phyloP scores from a whole-genome alignment of 2,329 filamentous ascomycete species.

The Phyllosticta paracitricarpa region DNA sequence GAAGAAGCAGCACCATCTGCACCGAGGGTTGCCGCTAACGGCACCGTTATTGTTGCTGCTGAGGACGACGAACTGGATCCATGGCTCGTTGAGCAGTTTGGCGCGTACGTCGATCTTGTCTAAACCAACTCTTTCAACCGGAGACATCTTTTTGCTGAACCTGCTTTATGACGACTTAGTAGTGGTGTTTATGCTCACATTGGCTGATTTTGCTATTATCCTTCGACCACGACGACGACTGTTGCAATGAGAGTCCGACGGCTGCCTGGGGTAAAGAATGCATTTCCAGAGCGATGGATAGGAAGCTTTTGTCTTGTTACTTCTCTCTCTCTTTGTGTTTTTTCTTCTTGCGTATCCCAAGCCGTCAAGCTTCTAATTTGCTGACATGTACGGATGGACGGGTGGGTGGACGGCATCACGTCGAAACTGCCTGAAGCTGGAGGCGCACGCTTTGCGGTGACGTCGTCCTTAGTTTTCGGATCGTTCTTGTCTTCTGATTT shows the following conservation, averaged over 20 bases:
- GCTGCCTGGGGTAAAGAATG: background rate
- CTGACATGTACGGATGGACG: background rate
- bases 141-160: background rate
- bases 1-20: background rate
- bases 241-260: background rate
- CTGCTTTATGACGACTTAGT: background rate
- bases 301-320: background rate
- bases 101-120: conserved; percentile 28
- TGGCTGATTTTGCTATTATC: background rate
- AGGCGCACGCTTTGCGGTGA: background rate
- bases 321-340: background rate
- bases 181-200: background rate
- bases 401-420: background rate
- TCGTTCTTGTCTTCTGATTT: background rate
- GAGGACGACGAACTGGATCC: conserved; percentile 22
- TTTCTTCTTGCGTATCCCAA: too few relatives aligned
- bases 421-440: background rate
- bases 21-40: background rate
- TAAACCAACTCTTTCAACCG: conserved; percentile 8
- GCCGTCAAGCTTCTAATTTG: background rate
- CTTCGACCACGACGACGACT: background rate
- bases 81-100: conserved; percentile 31
- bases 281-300: background rate
- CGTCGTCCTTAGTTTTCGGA: background rate
- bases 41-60: background rate